phyloP scores from a whole-genome alignment of 1,284 basidiomycete genomes.

The Puccinia novopanici region DNA sequence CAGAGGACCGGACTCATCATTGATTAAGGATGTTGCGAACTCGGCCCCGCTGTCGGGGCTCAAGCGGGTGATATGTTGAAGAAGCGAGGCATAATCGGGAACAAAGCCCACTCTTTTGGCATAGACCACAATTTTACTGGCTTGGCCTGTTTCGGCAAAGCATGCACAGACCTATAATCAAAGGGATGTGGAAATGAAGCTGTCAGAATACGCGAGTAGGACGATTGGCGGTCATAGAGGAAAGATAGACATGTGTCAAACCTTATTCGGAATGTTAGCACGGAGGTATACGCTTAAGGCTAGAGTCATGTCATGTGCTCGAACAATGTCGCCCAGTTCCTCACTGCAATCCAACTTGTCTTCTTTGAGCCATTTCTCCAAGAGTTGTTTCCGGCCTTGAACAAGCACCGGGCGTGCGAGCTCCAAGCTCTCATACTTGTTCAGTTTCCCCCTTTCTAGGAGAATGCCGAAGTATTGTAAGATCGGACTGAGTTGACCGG shows the following conservation, averaged over 20 bases:
- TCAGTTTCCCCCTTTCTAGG: conserved; percentile 95
- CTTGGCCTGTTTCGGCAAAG: conserved; percentile 98
- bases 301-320: conserved; percentile 92
- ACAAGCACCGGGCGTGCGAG: conserved; percentile 92
- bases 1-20: conserved; percentile 87
- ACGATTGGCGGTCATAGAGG: background rate
- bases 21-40: conserved; percentile 91
- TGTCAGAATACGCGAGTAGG: background rate
- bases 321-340: conserved; percentile 96
- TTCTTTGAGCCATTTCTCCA: conserved; percentile 99
- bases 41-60: conserved; percentile 98
- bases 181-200: background rate
- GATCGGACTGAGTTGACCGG: conserved; percentile 91
- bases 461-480: conserved; percentile 98
- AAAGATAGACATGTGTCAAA: conserved; percentile 59
- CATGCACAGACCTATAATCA: conserved; percentile 69
- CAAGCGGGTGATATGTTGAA: conserved; percentile 94
- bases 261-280: conserved; percentile 98
- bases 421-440: conserved; percentile 94
- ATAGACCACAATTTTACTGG: conserved; percentile 96
- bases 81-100: conserved; percentile 90
- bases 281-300: conserved; percentile 98
- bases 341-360: conserved; percentile 99
- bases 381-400: conserved; percentile 93
- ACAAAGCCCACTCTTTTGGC: conserved; percentile 95